Percentiles rank a stretch among this genome's conserved stretches.
Evolutionary conservation across 2,329 filamentous ascomycete species (phyloP).

Genomic region (Fusarium veterinarium): DNA sequence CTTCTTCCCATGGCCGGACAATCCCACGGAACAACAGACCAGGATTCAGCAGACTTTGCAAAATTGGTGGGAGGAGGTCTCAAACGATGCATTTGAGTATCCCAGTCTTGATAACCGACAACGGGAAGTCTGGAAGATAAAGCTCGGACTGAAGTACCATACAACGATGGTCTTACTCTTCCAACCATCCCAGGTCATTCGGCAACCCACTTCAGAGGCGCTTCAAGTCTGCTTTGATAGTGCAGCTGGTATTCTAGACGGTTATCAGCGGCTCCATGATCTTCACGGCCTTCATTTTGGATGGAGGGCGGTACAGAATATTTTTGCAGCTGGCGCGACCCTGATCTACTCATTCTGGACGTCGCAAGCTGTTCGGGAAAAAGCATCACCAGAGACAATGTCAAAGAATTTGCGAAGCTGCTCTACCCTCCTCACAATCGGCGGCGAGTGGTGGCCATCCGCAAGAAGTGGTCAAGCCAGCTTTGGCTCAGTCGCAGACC

Average conservation of each 20-base stretch:
- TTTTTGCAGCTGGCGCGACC: neutral
- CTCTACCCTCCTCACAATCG: neutral
- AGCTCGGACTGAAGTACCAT: neutral
- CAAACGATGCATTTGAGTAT: neutral
- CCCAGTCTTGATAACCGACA: neutral
- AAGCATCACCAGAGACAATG: neutral
- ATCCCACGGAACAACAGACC: neutral
- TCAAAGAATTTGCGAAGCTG: neutral
- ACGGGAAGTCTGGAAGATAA: neutral
- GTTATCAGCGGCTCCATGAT: neutral
- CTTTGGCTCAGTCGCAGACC: neutral
- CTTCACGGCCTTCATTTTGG: neutral
- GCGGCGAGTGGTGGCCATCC: neutral
- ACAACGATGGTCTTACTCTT: neutral
- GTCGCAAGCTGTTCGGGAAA: neutral
- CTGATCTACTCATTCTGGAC: neutral
- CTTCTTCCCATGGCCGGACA: slow-evolving; percentile 20
- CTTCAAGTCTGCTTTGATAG: neutral
- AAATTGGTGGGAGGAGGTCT: neutral
- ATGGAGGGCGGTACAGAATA: neutral
- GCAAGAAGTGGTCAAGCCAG: neutral
- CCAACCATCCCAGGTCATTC: neutral
- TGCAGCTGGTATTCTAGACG: neutral
- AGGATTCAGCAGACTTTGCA: neutral
- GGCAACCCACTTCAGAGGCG: neutral